Conservation (phyloP, 2,329 filamentous ascomycete species). For the Graphilbum sp. region DNA sequence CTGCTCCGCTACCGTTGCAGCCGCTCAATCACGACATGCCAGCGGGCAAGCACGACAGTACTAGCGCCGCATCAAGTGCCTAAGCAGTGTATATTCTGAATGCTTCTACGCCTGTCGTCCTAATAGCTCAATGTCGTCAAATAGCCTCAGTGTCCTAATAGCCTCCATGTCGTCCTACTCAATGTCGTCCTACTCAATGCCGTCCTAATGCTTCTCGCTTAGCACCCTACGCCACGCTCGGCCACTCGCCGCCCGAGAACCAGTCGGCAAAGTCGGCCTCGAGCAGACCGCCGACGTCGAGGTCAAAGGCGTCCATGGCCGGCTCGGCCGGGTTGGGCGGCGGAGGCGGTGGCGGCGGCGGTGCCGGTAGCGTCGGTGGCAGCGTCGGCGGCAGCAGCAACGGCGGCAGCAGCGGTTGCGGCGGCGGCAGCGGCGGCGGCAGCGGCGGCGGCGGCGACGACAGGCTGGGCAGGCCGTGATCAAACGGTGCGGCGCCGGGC, state of each 20-base stretch:
- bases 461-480: no score
- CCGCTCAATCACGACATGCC: no score
- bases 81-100: no score
- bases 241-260: constrained; percentile 13
- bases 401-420: not conserved
- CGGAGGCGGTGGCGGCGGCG: not conserved
- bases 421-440: not conserved
- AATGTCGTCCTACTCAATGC: not conserved
- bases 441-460: no score
- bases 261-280: constrained; percentile 6
- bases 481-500: no score
- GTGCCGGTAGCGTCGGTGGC: not conserved
- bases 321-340: not conserved
- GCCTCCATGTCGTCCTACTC: no score
- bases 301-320: constrained; percentile 16
- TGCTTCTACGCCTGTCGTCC: no score
- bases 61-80: no score
- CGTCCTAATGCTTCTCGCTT: not conserved
- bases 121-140: no score
- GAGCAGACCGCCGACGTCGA: constrained; percentile 14
- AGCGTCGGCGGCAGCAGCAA: not conserved
- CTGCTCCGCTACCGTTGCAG: no score
- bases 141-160: no score
- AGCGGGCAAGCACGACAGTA: no score
- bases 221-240: constrained; percentile 5